A percentile compares a stretch with the other conserved stretches of the same genome.
phyloP scores from a whole-genome alignment of 106 monocot genomes.

The Allium cepa region DNA sequence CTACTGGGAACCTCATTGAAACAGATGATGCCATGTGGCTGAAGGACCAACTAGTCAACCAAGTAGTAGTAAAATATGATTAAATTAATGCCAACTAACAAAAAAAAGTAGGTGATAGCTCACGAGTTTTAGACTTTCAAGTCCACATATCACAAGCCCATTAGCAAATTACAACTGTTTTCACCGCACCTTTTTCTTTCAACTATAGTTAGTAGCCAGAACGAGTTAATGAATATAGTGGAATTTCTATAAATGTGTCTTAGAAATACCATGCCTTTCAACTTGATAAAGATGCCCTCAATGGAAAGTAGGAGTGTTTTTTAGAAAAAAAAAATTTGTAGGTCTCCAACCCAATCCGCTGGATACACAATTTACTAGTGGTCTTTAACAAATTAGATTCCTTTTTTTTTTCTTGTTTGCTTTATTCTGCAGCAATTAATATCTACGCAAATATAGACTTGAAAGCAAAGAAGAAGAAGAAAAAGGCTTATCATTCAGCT shows the following conservation, averaged over 20 bases:
- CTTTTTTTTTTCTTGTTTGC: too few relatives aligned
- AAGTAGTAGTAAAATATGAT: not conserved
- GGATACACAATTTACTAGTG: too few relatives aligned
- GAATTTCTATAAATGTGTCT: not conserved
- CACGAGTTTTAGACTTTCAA: constrained; percentile 17
- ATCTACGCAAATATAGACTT: not conserved
- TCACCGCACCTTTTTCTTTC: constrained; percentile 10
- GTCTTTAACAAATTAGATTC: too few relatives aligned
- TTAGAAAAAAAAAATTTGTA: not conserved
- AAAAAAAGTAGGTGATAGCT: constrained; percentile 14
- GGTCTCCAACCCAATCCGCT: too few relatives aligned
- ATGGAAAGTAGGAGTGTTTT: not conserved
- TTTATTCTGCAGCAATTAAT: not conserved
- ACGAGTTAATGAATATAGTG: not conserved
- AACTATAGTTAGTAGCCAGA: constrained; percentile 3
- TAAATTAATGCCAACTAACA: constrained; percentile 43
- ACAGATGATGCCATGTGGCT: constrained; percentile 12
- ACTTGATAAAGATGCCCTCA: not conserved
- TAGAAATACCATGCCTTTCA: not conserved
- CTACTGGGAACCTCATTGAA: not conserved
- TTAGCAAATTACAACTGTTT: constrained; percentile 9
- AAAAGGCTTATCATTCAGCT: not conserved
- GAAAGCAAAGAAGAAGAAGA: not conserved
- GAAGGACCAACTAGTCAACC: constrained; percentile 19
- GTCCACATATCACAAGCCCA: constrained; percentile 8